phyloP scores from a whole-genome alignment of 2,329 filamentous ascomycete species.

The Aspergillus quadricinctus region DNA sequence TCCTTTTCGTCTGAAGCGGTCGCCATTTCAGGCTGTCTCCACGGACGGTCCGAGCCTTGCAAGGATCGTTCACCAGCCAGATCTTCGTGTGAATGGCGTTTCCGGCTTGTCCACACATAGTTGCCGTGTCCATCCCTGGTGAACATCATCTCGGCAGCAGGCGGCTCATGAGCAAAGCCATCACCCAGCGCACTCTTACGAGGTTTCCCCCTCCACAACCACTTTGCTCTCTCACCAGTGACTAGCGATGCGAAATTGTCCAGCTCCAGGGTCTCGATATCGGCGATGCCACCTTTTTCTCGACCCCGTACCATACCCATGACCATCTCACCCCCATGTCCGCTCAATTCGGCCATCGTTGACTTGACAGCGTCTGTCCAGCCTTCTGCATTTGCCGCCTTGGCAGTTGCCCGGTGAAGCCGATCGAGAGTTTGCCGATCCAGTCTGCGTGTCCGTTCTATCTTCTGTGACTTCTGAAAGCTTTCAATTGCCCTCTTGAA shows the following conservation, averaged over 20 bases:
- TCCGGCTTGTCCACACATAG: constrained; percentile 43
- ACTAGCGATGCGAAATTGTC: constrained; percentile 75
- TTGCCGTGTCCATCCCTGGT: constrained; percentile 44
- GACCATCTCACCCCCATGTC: constrained; percentile 89
- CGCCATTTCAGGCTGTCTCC: constrained; percentile 26
- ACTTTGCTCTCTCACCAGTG: constrained; percentile 79
- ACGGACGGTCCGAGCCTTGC: constrained; percentile 27
- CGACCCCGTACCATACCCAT: constrained; percentile 88
- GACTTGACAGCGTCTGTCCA: constrained; percentile 95
- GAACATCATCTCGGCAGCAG: constrained; percentile 41
- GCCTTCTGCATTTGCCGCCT: constrained; percentile 80
- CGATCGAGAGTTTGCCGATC: constrained; percentile 79
- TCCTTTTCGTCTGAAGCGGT: constrained; percentile 35
- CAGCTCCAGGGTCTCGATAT: constrained; percentile 87
- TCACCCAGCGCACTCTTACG: constrained; percentile 52
- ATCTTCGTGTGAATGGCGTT: constrained; percentile 38
- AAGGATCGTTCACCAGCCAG: constrained; percentile 24
- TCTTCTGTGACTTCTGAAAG: constrained; percentile 85
- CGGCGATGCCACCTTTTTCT: constrained; percentile 84
- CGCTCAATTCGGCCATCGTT: constrained; percentile 86
- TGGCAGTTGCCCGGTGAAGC: constrained; percentile 79
- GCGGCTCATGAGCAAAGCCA: constrained; percentile 26
- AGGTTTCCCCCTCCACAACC: constrained; percentile 91
- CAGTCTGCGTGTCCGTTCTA: constrained; percentile 71
- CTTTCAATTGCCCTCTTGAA: constrained; percentile 80